Percentiles rank a stretch among this genome's conserved stretches.
Evolutionary conservation across 768 basidiomycete genomes (phyloP).

Genomic region (Auricularia heimuer): DNA sequence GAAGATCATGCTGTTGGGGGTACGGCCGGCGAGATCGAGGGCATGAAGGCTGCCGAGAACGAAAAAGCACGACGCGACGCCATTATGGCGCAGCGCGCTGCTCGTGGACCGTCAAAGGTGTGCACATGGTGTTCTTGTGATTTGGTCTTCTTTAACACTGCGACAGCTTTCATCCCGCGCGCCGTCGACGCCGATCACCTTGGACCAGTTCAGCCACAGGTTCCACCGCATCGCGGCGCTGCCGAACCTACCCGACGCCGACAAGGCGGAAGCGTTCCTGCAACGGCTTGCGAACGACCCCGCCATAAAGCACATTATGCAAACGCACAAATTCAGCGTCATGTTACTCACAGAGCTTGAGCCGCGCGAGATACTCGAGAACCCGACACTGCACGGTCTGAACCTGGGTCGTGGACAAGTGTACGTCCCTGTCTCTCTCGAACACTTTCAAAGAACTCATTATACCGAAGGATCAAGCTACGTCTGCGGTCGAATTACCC

Average conservation of each 20-base stretch:
- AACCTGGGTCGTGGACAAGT: slow-evolving; percentile 46
- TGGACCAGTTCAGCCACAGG: slow-evolving; percentile 30
- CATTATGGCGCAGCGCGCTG: slow-evolving; percentile 48
- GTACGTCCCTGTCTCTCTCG: background rate
- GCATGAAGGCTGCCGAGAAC: slow-evolving; percentile 44
- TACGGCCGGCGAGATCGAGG: slow-evolving; percentile 46
- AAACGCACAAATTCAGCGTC: slow-evolving; percentile 55
- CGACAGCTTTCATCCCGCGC: slow-evolving; percentile 36
- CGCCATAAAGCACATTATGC: slow-evolving; percentile 63
- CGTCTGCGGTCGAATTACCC: slow-evolving; percentile 60
- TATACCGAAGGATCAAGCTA: slow-evolving; percentile 44
- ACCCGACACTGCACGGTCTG: slow-evolving; percentile 57
- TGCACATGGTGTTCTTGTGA: slow-evolving; percentile 6
- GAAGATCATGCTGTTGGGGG: slow-evolving; percentile 65
- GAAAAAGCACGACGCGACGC: slow-evolving; percentile 48
- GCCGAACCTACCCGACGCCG: slow-evolving; percentile 53
- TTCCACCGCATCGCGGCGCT: slow-evolving; percentile 61
- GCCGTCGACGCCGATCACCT: slow-evolving; percentile 22
- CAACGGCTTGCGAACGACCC: slow-evolving; percentile 56
- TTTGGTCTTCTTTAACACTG: background rate
- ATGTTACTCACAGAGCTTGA: slow-evolving; percentile 67
- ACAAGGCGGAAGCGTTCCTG: slow-evolving; percentile 43
- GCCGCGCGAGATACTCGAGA: slow-evolving; percentile 44
- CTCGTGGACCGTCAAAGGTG: slow-evolving; percentile 52
- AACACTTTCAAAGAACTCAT: background rate